Conservation (phyloP, 106 monocot genomes). For the Acorus gramineus region DNA sequence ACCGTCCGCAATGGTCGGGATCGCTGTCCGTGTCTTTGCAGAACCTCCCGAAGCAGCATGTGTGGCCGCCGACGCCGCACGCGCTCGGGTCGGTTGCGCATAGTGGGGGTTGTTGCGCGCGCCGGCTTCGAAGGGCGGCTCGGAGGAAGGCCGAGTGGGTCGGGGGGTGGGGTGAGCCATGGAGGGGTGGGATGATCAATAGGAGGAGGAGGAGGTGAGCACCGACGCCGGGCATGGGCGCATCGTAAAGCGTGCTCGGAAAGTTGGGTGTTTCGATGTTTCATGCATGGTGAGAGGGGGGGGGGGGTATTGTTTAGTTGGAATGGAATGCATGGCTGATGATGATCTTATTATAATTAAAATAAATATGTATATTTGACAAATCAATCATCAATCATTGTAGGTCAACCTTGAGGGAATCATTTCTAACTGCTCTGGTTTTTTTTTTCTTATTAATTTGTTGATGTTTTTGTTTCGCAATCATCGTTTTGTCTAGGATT, state of each 20-base stretch:
- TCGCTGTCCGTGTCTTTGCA: constrained; percentile 24
- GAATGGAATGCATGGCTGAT: too few relatives aligned
- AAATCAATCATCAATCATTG: not conserved
- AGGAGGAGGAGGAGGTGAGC: constrained; percentile 7
- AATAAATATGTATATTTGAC: too few relatives aligned
- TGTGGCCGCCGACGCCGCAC: constrained; percentile 18
- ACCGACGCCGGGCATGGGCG: constrained; percentile 4
- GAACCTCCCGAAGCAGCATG: constrained; percentile 20
- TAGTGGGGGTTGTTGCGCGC: not conserved
- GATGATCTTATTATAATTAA: too few relatives aligned
- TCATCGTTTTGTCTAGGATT: too few relatives aligned
- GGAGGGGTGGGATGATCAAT: not conserved
- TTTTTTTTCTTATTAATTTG: too few relatives aligned
- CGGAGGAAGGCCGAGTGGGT: constrained; percentile 17
- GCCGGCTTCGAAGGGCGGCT: constrained; percentile 13
- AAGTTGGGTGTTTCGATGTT: not conserved
- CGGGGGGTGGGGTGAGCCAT: not conserved
- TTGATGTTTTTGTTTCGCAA: too few relatives aligned
- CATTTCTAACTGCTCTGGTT: constrained; percentile 11
- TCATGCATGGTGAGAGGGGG: too few relatives aligned
- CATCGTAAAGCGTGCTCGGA: constrained; percentile 10
- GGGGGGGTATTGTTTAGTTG: too few relatives aligned
- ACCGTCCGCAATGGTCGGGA: constrained; percentile 13
- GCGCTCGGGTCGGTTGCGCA: constrained; percentile 11
- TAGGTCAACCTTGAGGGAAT: constrained; percentile 1